These are phyloP conservation scores for Breynia disticha DNA, from an alignment of 441 rosid genomes.

Conservation along the genomic window DNA sequence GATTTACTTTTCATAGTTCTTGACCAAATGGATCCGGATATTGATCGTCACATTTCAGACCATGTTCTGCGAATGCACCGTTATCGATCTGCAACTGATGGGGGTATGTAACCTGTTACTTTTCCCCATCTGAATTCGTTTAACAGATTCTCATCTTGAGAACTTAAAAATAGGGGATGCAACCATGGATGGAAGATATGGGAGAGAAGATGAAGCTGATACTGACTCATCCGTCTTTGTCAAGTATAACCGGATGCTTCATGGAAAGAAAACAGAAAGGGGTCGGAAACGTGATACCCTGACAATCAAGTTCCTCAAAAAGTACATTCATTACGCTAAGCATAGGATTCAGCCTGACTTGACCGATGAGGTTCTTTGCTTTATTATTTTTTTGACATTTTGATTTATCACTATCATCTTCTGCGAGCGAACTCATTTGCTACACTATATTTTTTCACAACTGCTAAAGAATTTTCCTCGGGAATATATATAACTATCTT, in stretches of 20 bases:
- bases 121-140: conserved; percentile 4
- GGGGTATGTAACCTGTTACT: conserved; percentile 37
- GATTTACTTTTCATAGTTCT: conserved; percentile 87
- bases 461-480: too few species aligned
- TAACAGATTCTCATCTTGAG: conserved; percentile 16
- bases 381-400: neutral
- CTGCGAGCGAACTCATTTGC: neutral
- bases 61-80: conserved; percentile 98
- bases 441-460: too few species aligned
- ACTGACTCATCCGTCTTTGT: conserved; percentile 73
- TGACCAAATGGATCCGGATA: conserved; percentile 99
- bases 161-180: conserved; percentile 44
- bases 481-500: neutral
- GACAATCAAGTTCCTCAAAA: conserved; percentile 78
- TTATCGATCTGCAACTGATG: conserved; percentile 60
- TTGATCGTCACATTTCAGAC: conserved; percentile 79
- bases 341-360: conserved; percentile 89
- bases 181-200: conserved; percentile 59
- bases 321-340: conserved; percentile 95
- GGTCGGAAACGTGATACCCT: conserved; percentile 74
- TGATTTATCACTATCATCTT: neutral
- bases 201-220: conserved; percentile 75
- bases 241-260: conserved; percentile 80
- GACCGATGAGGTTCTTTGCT: conserved; percentile 57
- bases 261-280: conserved; percentile 66